Base-by-base conservation (phyloP, 2,329 filamentous ascomycete genomes). In the Colletotrichum tropicale region DNA sequence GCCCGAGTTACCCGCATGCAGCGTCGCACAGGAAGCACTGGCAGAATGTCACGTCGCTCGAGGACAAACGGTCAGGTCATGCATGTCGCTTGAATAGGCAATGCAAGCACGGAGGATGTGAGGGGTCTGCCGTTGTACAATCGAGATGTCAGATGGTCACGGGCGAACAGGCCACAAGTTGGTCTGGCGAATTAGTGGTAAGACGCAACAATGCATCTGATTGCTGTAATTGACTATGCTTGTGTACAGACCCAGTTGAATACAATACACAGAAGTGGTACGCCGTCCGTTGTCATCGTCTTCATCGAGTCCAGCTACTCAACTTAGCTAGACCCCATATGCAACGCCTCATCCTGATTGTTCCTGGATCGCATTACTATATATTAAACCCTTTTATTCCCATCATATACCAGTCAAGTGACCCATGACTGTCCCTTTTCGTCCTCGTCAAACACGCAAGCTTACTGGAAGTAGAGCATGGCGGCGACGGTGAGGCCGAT, bases 391-490 rank as follows among this genome's bases (percentile, higher is more conserved):
- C n/a, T 72, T 64, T 73, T 66, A 8, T 64, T 72, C 73, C 65
- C 68, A 69, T 77, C 72, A 76, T 77, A 38, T 65, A 76, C 72
- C 64, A 32, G 36, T 62, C 38, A 55, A 65, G 62, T 61, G 28
- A 34, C 68, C 48, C 38, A 26, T 43, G n/a, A 61, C 30, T 52
- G 21, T 48, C 58, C 58, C 58, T 56, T 15, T 32, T 32, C 15
- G 16, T 66, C 61, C 61, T 38, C 60, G 28, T 48, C 24, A 34
- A 38, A 66, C 7, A 60, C 7, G 58, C 32, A 56, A 58, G 74
- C 69, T 81, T 85, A 87, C 82, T 87, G 85, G 78, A 86, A 85
- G 84, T 86, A 85, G 78, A 86, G 74, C 76, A 87, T 83, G 67
- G 84, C 83, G 68, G 84, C 85, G 55, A 85, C 81, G 43, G 85